phyloP scores from a whole-genome alignment of 2,329 filamentous ascomycete genomes.

The Leptosphaerulina australis region DNA sequence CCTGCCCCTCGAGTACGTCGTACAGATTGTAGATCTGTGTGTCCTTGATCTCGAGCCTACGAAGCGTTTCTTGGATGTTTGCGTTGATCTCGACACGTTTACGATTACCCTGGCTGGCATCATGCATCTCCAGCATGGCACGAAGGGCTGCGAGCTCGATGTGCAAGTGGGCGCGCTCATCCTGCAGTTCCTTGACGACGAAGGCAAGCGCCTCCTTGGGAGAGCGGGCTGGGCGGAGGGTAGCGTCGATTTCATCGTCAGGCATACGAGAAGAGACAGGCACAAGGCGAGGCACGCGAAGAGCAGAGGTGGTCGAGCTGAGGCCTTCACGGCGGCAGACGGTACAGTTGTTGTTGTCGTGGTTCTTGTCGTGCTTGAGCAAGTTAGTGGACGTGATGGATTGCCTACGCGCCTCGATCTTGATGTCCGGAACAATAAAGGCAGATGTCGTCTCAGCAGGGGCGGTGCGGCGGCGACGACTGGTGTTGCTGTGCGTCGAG shows the following conservation, averaged over 20 bases:
- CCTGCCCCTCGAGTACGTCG: conserved; percentile 80
- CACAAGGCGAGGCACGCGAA: conserved; percentile 56
- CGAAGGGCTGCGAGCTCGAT: conserved; percentile 68
- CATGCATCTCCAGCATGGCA: conserved; percentile 65
- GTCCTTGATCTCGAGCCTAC: conserved; percentile 72
- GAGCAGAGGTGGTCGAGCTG: conserved; percentile 34
- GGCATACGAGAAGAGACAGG: conserved; percentile 58
- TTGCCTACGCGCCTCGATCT: conserved; percentile 50
- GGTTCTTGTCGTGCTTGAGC: conserved; percentile 48
- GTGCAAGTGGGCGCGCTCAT: conserved; percentile 79
- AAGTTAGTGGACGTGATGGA: conserved; percentile 27
- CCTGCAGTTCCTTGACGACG: conserved; percentile 81
- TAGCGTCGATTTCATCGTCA: conserved; percentile 64
- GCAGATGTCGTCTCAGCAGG: conserved; percentile 66
- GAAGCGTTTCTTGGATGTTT: conserved; percentile 66
- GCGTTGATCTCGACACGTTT: conserved; percentile 66
- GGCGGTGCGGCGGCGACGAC: conserved; percentile 56
- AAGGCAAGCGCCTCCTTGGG: conserved; percentile 76
- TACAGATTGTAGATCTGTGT: conserved; percentile 83
- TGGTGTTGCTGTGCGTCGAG: conserved; percentile 57
- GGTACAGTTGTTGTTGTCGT: conserved; percentile 62
- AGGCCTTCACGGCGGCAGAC: conserved; percentile 58
- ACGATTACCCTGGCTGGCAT: conserved; percentile 65
- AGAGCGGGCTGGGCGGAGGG: conserved; percentile 65
- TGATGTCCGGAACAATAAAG: conserved; percentile 69